Base-by-base conservation (phyloP, 1,284 basidiomycete genomes). In the Schizophyllum commune region DNA sequence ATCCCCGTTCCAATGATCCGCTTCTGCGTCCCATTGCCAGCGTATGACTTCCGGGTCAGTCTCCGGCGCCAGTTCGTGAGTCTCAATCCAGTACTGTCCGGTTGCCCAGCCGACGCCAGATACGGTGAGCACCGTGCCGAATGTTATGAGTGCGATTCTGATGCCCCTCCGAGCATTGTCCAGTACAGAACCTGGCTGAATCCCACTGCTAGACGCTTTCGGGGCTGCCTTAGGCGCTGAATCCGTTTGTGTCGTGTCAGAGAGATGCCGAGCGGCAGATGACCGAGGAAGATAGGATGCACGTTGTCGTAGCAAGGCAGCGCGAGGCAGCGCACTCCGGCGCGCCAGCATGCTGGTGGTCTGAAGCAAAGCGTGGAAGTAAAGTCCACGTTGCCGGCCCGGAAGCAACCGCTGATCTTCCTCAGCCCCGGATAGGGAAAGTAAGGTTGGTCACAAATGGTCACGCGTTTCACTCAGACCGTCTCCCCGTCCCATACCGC, bases 21-120 rank as follows among this genome's bases (percentile, higher is more conserved):
- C 79, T 63, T 92, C 88, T 9, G 79, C 70, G 67, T 86, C 80
- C 92, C 92, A 94, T 64, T 87, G 86, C 82, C 84, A 94, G 13
- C 27, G 19, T 21, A 20, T 20, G 20, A 55, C 53, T 21, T 55
- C 20, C 53, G 19, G 20, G 19, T 55, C 53, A 3, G 53, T 27
- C 19, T 55, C 53, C 11, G 53, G 53, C 27, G 19, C 3, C 3
- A 55, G 27, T 21, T 21, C 20, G 15, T 13, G 19, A 55, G 19
- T 21, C 53, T 55, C 53, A 20, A 55, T 27, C 27, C 27, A 21
- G 27, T 55, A 55, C 53, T 55, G 53, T 11, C 39, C 39, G 39
- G 13, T 17, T 13, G 17, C 39, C 39, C 39, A 47, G 39, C 13
- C 39, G 39, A 47, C 17, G 39, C 39, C 17, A 47, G 39, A 47